Conservation (phyloP, 1,284 basidiomycete genomes). For the Austroboletus niveus region DNA sequence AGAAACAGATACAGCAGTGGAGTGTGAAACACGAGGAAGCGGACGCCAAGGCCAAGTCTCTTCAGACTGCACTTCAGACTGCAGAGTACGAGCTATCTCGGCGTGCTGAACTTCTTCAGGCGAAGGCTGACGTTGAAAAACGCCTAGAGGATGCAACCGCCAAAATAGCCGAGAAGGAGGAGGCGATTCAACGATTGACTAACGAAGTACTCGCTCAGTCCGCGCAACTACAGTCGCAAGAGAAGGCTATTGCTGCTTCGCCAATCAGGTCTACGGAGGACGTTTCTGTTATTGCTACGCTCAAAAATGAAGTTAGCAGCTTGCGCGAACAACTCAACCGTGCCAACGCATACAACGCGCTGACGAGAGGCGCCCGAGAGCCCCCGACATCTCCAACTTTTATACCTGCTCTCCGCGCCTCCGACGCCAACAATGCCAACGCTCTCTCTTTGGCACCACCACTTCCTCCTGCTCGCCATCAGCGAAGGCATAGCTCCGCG, state of each 20-base stretch:
- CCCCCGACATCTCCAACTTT: conserved; percentile 83
- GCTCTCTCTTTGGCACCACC: conserved; percentile 34
- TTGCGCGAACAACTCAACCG: conserved; percentile 95
- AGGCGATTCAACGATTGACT: conserved; percentile 77
- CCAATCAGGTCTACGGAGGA: conserved; percentile 76
- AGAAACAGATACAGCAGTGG: conserved; percentile 86
- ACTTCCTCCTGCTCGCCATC: conserved; percentile 50
- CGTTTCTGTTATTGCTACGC: conserved; percentile 78
- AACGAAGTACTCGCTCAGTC: conserved; percentile 75
- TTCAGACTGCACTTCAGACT: conserved; percentile 70
- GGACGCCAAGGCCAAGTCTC: conserved; percentile 74
- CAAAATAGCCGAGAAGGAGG: conserved; percentile 83
- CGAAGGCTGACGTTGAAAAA: conserved; percentile 83
- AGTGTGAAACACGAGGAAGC: conserved; percentile 86
- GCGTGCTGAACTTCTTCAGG: conserved; percentile 74
- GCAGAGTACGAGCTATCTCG: conserved; percentile 74
- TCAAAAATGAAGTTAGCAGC: conserved; percentile 89
- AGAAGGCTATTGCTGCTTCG: conserved; percentile 59
- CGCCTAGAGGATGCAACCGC: conserved; percentile 76
- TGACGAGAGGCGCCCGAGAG: conserved; percentile 73
- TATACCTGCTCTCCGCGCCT: conserved; percentile 63
- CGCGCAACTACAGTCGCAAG: conserved; percentile 78
- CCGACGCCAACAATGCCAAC: conserved; percentile 46
- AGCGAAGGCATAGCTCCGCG: conserved; percentile 83
- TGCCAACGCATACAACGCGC: conserved; percentile 83